Evolutionary conservation across 805 yeast species (phyloP).

Genomic region (Candida vartiovaarae): DNA sequence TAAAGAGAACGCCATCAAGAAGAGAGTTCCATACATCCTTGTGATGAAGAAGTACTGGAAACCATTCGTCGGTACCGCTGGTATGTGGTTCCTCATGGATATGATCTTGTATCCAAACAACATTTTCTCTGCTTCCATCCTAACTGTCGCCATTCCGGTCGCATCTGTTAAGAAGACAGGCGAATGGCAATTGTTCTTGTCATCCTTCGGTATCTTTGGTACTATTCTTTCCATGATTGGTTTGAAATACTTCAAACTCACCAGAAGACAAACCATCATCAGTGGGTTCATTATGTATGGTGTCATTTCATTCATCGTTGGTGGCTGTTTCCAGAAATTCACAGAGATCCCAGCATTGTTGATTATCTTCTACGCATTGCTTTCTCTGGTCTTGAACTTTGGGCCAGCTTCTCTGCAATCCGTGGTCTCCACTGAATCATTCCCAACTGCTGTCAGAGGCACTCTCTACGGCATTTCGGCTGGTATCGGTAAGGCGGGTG

Average conservation of each 20-base stretch:
- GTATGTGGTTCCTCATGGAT: constrained; percentile 58
- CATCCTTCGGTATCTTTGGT: constrained; percentile 8
- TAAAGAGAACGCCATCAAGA: constrained; percentile 34
- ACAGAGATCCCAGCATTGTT: constrained; percentile 28
- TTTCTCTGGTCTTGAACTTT: constrained; percentile 37
- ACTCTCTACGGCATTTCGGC: constrained; percentile 41
- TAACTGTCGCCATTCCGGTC: constrained; percentile 34
- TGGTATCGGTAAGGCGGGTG: constrained; percentile 46
- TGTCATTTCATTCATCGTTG: constrained; percentile 39
- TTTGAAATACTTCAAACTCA: not conserved
- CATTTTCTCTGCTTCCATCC: constrained; percentile 45
- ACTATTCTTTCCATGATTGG: constrained; percentile 2
- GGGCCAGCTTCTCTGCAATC: constrained; percentile 46
- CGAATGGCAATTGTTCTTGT: constrained; percentile 10
- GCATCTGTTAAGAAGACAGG: constrained; percentile 10
- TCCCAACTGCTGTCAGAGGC: constrained; percentile 45
- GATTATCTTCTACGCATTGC: constrained; percentile 38
- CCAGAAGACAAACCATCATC: constrained; percentile 6
- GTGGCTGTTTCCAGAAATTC: constrained; percentile 29
- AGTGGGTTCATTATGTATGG: constrained; percentile 22
- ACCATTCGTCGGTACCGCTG: constrained; percentile 45
- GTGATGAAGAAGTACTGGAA: constrained; percentile 32
- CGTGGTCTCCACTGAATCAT: constrained; percentile 36
- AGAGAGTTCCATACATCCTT: constrained; percentile 5
- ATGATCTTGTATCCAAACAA: constrained; percentile 62